Percentiles rank a stretch among this genome's conserved stretches.
phyloP scores from a whole-genome alignment of 352 stramenopile genomes.

The Pilasporangium apinafurcum region DNA sequence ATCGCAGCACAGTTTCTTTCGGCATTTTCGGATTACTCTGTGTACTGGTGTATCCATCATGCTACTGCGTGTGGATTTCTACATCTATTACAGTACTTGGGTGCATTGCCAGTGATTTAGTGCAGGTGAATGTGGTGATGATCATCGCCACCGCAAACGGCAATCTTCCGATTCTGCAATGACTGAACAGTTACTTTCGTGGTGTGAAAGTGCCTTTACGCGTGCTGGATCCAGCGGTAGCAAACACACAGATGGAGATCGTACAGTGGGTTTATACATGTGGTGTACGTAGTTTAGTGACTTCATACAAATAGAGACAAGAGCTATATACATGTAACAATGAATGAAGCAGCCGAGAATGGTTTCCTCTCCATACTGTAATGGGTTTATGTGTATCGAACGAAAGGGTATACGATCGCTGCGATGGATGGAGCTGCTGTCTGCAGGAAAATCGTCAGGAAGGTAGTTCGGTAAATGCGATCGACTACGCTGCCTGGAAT shows the following conservation, averaged over 20 bases:
- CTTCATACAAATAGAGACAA: too few relatives aligned
- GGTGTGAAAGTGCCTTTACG: background rate
- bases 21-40: conserved; percentile 3
- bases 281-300: too few relatives aligned
- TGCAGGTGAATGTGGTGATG: conserved; percentile 1
- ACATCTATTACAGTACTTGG: conserved; percentile 3
- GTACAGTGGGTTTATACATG: conserved; percentile 1
- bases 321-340: too few relatives aligned
- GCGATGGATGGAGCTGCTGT: conserved; percentile 58
- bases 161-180: background rate
- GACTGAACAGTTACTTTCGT: conserved; percentile 2
- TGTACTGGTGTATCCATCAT: conserved; percentile 5
- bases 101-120: background rate
- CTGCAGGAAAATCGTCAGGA: conserved; percentile 44
- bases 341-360: conserved; percentile 48
- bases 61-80: background rate
- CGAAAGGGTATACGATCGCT: conserved; percentile 45
- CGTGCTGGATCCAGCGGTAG: conserved; percentile 1
- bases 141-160: conserved; percentile 2
- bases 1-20: conserved; percentile 2
- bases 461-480: conserved; percentile 24
- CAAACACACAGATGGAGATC: background rate
- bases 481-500: conserved; percentile 8
- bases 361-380: conserved; percentile 45
- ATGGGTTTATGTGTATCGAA: conserved; percentile 47